A percentile compares a stretch with the other conserved stretches of the same genome.
These are phyloP conservation scores for Ceratocystis cacaofunesta DNA, from an alignment of 2,329 filamentous ascomycete genomes.

Conservation along the genomic window DNA sequence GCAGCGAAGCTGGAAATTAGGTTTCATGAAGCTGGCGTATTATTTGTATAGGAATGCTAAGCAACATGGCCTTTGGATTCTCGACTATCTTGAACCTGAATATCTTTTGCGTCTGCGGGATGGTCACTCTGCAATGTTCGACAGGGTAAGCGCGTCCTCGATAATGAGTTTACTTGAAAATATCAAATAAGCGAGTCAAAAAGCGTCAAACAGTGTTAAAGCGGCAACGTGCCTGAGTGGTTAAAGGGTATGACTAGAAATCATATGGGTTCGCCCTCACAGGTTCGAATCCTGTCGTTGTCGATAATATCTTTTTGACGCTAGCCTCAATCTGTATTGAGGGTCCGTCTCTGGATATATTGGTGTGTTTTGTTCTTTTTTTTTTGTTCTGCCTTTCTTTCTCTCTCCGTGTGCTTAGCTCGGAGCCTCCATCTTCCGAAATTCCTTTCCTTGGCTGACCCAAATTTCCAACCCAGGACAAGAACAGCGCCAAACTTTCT, in stretches of 20 bases:
- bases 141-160: no score
- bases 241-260: constrained; percentile 18
- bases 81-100: no score
- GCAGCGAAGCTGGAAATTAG: no score
- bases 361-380: neutral
- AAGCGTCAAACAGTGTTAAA: neutral
- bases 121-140: no score
- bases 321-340: accelerated
- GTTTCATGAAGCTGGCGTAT: no score
- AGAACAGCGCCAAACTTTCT: neutral
- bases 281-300: constrained; percentile 17
- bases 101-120: no score
- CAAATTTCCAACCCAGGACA: neutral
- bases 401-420: neutral
- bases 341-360: neutral
- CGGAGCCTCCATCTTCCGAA: neutral
- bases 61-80: no score
- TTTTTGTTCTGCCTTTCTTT: neutral
- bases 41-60: no score
- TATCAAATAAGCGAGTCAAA: neutral
- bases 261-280: constrained; percentile 16
- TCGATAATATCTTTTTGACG: neutral
- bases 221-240: constrained; percentile 16
- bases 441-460: neutral
- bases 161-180: neutral